Base-by-base conservation (phyloP, 2,329 filamentous ascomycete species). In the Incumbomyces delicatus region DNA sequence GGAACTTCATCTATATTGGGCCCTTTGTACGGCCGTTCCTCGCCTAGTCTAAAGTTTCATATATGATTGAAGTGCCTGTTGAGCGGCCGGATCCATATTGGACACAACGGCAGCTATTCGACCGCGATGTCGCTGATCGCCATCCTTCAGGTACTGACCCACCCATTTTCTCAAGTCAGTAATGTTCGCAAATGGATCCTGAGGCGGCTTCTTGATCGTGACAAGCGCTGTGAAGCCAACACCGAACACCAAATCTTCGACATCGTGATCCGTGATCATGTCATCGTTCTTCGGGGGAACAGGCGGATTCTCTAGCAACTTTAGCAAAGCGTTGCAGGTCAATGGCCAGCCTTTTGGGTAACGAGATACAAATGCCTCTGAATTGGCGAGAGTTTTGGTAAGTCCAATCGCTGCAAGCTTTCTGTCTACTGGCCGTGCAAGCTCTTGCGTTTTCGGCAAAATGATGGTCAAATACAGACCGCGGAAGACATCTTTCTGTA, bases 231-330 rank as follows among this genome's bases (percentile, higher is more conserved):
- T 96, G 67, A 94, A 98, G 7, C 88, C 90, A 54, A 95, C 81
- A 20, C 92, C 92, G 60, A 98, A 98, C 22, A 87, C 83, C 55
- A 95, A 81, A 63, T 98, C 92, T 58, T 98, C 92, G 20, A 95
- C 85, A 59, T 96, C 90, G 2, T 87, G 82, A 62, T 96, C 92
- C 10, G 80, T 78, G 53, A 94, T 82, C 42, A 86, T 70, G 55
- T 94, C 87, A 53, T 87, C 82, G 48, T 83, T 81, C 31, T 75
- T 69, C 1, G 82, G 77, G 12, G 74, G 73, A 3, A 90, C 77
- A 31, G 90, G 89, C 20, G 90, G 87, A 66, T 95, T 94, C 61
- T 90, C 83, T 6, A 98, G 75, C 12, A 96, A 75, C 57, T 90
- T 87, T 35, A 98, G 76, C 49, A 98, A 74, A n/a, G 85, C 81